Conservation (phyloP, 345 rosid genomes). For the Mallotus nudiflorus region DNA sequence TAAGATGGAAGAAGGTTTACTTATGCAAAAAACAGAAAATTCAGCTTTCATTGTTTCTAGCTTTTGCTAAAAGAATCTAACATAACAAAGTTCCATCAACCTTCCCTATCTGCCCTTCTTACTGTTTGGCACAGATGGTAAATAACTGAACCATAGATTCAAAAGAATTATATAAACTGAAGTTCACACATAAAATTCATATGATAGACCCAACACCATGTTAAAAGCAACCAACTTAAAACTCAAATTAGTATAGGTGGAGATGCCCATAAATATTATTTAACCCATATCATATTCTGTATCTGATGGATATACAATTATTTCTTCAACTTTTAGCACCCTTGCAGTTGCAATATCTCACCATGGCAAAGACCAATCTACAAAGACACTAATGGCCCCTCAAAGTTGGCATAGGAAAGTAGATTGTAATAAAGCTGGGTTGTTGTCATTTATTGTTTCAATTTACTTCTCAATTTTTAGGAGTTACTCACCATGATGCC, state of each 20-base stretch:
- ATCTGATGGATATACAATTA: background rate
- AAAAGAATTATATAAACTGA: background rate
- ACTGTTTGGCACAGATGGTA: background rate
- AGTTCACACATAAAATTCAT: background rate
- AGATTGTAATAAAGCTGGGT: background rate
- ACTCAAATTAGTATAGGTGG: background rate
- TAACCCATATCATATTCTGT: background rate
- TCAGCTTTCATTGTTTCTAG: background rate
- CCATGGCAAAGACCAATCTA: background rate
- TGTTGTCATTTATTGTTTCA: background rate
- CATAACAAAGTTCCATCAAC: background rate
- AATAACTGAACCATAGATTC: background rate
- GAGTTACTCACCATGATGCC: slow-evolving; percentile 57
- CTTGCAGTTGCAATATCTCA: background rate
- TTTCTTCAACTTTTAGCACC: background rate
- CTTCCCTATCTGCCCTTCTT: background rate
- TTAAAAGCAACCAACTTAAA: background rate
- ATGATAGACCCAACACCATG: background rate
- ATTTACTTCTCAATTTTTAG: background rate
- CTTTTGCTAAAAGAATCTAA: background rate
- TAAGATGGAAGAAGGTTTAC: background rate
- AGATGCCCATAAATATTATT: background rate
- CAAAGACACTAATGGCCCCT: background rate
- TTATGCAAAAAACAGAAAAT: slow-evolving; percentile 9
- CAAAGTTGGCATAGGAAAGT: background rate